Conservation (phyloP, 2,329 filamentous ascomycete species). For the Orbilia quercus region DNA sequence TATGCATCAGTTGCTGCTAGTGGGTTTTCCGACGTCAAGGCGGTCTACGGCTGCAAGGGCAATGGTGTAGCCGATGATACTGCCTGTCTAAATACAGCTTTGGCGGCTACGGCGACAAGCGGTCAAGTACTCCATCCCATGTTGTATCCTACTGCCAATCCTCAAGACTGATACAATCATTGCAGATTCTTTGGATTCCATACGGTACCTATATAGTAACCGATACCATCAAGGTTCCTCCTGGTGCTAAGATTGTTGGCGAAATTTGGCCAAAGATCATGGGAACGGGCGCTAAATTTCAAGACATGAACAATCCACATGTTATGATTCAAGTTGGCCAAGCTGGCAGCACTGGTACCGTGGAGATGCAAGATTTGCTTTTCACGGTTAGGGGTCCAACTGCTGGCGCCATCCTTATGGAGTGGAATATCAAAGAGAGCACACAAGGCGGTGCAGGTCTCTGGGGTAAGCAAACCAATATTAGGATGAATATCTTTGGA, state of each 20-base stretch:
- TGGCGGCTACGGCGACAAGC: conserved; percentile 70
- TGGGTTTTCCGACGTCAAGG: conserved; percentile 84
- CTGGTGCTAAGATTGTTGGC: conserved; percentile 69
- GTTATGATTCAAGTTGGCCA: conserved; percentile 73
- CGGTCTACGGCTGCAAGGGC: conserved; percentile 78
- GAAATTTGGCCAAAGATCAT: conserved; percentile 71
- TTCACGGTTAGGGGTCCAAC: conserved; percentile 75
- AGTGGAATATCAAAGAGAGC: conserved; percentile 74
- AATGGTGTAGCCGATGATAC: conserved; percentile 91
- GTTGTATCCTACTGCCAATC: background rate
- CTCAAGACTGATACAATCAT: conserved; percentile 63
- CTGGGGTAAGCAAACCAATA: conserved; percentile 69
- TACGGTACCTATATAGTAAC: conserved; percentile 78
- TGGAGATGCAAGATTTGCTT: conserved; percentile 79
- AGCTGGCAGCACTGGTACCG: conserved; percentile 71
- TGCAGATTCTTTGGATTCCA: conserved; percentile 75
- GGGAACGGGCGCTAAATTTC: conserved; percentile 70
- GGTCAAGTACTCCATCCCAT: conserved; percentile 6
- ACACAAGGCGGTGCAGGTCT: conserved; percentile 67
- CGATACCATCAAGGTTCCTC: conserved; percentile 66
- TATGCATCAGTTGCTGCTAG: conserved; percentile 75
- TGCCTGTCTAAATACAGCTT: conserved; percentile 78
- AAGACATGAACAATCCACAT: conserved; percentile 70
- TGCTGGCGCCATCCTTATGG: conserved; percentile 75
- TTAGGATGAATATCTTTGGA: background rate